Base-by-base conservation (phyloP, 2,329 filamentous ascomycete genomes). In the Colletotrichum gloeosporioides region DNA sequence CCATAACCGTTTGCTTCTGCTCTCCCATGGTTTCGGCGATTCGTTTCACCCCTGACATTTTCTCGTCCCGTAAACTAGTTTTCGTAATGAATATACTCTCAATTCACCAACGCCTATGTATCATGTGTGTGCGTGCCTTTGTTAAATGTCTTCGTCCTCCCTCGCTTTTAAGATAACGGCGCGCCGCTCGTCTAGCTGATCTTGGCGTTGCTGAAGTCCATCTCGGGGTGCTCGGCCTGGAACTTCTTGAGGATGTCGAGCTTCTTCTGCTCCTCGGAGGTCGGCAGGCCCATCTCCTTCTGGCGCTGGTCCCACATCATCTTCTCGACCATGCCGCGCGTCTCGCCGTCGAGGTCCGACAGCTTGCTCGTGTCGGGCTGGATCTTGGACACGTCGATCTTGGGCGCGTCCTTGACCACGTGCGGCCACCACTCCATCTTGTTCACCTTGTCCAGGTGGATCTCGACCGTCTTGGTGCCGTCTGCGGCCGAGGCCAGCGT, bases 241-340 rank as follows among this genome's bases (percentile, higher is more conserved):
- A 99, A 99, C 88, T 98, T 95, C 87, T 95, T 94, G 83, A 99
- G 87, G 81, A 99, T 93, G 72, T 99, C 96, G 83, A 93, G 87
- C 91, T 99, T 99, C 90, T 96, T 95, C 90, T 98, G 93, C 88
- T 99, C 97, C 80, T 99, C 97, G 79, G 95, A 98, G 15, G 94
- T 96, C 63, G 96, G 95, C 85, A 94, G 90, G 6, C 97, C 97
- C 85, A 91, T 89, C 88, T 99, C 96, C 92, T 99, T 99, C 88
- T 99, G 96, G 79, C 95, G 90, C 90, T 99, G 97, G 88, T 99
- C 97, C 82, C 91, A 99, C 97, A 99, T 99, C 97, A 99, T 99
- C 92, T 99, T 99, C 92, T 99, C 97, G 61, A 99, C 97, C 96
- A 99, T 99, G 75, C 93, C 92, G 78, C 97, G 92, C 70, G 97